Evolutionary conservation across 805 yeast species (phyloP).

Genomic region (Lipomyces starkeyi): DNA sequence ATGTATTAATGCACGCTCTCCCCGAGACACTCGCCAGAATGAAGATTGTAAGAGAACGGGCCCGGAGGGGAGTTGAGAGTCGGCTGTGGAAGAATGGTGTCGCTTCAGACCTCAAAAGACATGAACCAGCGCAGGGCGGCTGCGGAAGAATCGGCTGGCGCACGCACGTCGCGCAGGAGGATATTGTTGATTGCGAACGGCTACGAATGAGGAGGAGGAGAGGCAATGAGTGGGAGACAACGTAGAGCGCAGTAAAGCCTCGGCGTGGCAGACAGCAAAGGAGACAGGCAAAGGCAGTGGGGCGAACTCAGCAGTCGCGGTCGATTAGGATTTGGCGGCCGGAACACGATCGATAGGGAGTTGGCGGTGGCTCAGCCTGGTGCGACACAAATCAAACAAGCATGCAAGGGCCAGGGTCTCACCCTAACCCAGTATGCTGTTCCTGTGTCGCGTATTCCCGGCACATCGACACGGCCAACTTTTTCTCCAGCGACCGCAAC

Average conservation of each 20-base stretch:
- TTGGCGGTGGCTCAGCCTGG: not conserved
- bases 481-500: too few relatives aligned
- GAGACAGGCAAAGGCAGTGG: not conserved
- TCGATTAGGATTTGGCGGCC: constrained; percentile 5
- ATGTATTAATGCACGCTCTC: not conserved
- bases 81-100: not conserved
- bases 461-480: not conserved
- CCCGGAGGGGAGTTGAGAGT: not conserved
- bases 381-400: not conserved
- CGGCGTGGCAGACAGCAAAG: not conserved
- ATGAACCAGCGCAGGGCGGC: not conserved
- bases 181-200: not conserved
- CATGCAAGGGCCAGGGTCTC: not conserved
- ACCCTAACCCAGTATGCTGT: constrained; percentile 3
- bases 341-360: constrained; percentile 7
- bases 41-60: not conserved
- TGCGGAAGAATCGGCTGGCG: not conserved
- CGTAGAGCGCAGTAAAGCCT: not conserved
- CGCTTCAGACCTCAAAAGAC: not conserved
- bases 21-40: not conserved
- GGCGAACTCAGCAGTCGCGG: not conserved
- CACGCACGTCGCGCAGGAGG: not conserved
- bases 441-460: not conserved
- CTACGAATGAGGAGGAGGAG: constrained; percentile 1
- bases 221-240: not conserved